Conservation (phyloP, 352 stramenopile species). For the Globisporangium carolinianum region DNA sequence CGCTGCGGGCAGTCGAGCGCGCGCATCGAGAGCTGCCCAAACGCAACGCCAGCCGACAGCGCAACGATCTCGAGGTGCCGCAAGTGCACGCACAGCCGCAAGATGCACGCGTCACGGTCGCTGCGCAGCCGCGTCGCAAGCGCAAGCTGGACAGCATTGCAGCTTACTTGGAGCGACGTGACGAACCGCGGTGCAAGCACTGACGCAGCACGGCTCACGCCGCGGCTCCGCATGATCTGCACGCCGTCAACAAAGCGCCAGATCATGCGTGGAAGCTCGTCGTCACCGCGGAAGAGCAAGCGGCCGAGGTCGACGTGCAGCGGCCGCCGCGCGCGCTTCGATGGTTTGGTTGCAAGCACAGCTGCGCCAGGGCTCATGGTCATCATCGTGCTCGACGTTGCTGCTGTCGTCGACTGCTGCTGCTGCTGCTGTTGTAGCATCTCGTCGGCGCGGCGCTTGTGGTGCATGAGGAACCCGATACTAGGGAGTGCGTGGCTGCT, state of each 20-base stretch:
- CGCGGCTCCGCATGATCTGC: constrained; percentile 69
- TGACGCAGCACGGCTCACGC: constrained; percentile 36
- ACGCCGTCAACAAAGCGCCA: constrained; percentile 75
- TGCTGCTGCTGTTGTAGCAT: constrained; percentile 11
- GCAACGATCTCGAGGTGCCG: constrained; percentile 71
- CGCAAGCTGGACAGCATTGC: constrained; percentile 60
- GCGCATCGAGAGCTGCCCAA: constrained; percentile 80
- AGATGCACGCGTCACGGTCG: constrained; percentile 23
- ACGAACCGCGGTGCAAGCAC: constrained; percentile 53
- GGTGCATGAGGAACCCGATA: constrained; percentile 28
- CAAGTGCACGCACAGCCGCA: constrained; percentile 62
- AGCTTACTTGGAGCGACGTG: constrained; percentile 70
- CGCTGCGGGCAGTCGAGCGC: constrained; percentile 78
- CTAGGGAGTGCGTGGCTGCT: constrained; percentile 15
- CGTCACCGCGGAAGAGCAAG: constrained; percentile 54
- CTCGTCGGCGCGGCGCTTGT: constrained; percentile 30
- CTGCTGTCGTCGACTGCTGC: constrained; percentile 20
- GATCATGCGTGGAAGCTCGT: constrained; percentile 63
- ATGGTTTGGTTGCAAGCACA: constrained; percentile 13
- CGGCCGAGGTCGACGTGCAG: constrained; percentile 24
- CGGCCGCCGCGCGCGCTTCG: constrained; percentile 10
- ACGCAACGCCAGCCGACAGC: constrained; percentile 73
- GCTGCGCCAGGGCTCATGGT: constrained; percentile 13
- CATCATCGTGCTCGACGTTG: too few relatives aligned
- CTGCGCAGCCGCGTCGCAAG: constrained; percentile 26